phyloP scores from a whole-genome alignment of 768 basidiomycete genomes.

The Scleroderma bovista region DNA sequence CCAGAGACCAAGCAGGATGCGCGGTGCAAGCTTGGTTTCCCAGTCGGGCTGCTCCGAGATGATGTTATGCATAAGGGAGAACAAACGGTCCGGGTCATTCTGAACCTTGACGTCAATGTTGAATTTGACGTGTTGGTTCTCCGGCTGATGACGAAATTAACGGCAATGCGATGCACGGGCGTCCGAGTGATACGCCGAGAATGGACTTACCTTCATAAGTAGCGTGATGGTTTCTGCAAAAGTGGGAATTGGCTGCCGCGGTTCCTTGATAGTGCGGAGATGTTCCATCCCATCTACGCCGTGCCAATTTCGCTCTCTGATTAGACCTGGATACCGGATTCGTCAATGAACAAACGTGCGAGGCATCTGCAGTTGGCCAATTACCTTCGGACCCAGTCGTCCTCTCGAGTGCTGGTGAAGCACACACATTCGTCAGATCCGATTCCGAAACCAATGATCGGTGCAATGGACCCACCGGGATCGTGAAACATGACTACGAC shows the following conservation, averaged over 20 bases:
- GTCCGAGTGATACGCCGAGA: constrained; percentile 6
- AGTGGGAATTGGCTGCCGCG: constrained; percentile 84
- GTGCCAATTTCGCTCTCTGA: constrained; percentile 67
- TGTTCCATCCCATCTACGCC: constrained; percentile 70
- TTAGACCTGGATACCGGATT: constrained; percentile 42
- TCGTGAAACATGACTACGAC: constrained; percentile 97
- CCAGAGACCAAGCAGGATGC: constrained; percentile 81
- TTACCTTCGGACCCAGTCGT: constrained; percentile 77
- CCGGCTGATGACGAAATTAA: constrained; percentile 40
- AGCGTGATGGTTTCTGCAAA: constrained; percentile 78
- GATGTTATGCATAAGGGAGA: constrained; percentile 66
- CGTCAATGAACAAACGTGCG: constrained; percentile 23
- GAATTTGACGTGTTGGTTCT: constrained; percentile 70
- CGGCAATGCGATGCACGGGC: constrained; percentile 4
- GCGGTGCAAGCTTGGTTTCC: constrained; percentile 72
- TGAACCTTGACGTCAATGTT: constrained; percentile 93
- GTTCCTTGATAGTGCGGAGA: constrained; percentile 72
- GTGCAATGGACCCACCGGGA: constrained; percentile 45
- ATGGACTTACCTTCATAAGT: constrained; percentile 62
- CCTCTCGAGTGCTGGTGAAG: constrained; percentile 54
- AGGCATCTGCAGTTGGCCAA: neutral
- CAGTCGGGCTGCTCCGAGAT: constrained; percentile 63
- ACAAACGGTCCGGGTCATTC: constrained; percentile 86
- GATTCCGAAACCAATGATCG: constrained; percentile 17
- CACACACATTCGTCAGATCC: constrained; percentile 19